Conservation (phyloP, 768 basidiomycete genomes). For the Lactifluus volemus region DNA sequence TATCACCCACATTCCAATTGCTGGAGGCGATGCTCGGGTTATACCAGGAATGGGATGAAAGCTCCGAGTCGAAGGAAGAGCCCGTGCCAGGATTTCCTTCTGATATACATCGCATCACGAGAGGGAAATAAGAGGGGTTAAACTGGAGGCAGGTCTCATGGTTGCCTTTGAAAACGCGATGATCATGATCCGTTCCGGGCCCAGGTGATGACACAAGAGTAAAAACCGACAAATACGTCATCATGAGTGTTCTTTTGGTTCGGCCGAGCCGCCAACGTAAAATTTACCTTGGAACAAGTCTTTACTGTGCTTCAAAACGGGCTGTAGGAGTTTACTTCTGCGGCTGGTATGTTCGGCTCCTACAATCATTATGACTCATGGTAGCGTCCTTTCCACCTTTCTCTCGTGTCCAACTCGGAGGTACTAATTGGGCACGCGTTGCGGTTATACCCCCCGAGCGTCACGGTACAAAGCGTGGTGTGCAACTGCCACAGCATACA, state of each 20-base stretch:
- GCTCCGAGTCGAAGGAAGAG: neutral
- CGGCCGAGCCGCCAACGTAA: no score
- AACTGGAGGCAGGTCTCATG: neutral
- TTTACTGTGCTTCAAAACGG: neutral
- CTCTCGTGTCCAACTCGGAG: no score
- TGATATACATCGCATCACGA: neutral
- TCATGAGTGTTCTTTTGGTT: neutral
- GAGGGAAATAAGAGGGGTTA: neutral
- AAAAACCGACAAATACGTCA: neutral
- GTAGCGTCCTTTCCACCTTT: neutral
- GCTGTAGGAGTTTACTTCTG: neutral
- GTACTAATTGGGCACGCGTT: no score
- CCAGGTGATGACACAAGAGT: neutral
- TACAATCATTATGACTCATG: neutral
- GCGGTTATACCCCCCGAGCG: neutral
- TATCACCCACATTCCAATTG: neutral
- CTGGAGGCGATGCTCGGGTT: neutral
- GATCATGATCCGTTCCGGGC: neutral
- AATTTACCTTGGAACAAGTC: neutral
- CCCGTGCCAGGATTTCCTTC: no score
- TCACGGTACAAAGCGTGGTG: neutral
- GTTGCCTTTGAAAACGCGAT: neutral
- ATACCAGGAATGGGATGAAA: neutral
- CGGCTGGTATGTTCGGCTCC: neutral
- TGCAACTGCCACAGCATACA: neutral